Percentiles rank a stretch among this genome's conserved stretches.
These are phyloP conservation scores for Kockovaella imperatae DNA, from an alignment of 768 basidiomycete genomes.

Conservation along the genomic window DNA sequence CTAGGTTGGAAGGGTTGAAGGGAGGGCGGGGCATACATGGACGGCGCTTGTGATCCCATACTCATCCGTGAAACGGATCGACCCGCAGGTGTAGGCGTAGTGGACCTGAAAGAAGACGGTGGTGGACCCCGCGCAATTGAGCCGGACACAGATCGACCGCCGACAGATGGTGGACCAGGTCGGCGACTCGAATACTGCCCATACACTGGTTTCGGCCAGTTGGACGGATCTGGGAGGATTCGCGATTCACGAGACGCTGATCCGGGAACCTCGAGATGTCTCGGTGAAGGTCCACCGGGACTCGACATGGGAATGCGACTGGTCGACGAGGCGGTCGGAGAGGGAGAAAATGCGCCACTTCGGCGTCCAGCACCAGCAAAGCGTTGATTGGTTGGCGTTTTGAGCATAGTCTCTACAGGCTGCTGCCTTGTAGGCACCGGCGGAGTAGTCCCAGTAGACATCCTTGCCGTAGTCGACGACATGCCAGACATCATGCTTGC, in stretches of 20 bases:
- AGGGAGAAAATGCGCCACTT: neutral
- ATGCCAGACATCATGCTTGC: neutral
- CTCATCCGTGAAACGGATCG: conserved; percentile 20
- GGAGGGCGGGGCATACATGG: conserved; percentile 1
- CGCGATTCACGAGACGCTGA: too few species aligned
- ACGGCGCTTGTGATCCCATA: conserved; percentile 6
- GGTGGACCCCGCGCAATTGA: conserved; percentile 9
- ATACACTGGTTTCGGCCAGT: neutral
- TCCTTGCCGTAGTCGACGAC: neutral
- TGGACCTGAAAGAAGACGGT: conserved; percentile 28
- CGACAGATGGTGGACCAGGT: neutral
- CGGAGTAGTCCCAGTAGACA: too few species aligned
- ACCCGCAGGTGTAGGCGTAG: conserved; percentile 20
- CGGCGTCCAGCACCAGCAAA: neutral
- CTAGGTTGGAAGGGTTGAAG: conserved; percentile 25
- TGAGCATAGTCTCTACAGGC: neutral
- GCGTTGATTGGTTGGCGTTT: neutral
- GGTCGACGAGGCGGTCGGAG: neutral
- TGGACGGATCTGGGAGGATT: too few species aligned
- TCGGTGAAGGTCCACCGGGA: neutral
- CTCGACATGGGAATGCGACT: neutral
- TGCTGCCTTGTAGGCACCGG: neutral
- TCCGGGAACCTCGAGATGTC: too few species aligned
- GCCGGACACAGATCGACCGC: neutral
- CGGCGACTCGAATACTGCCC: neutral